These are phyloP conservation scores for Apiotrichum akiyoshidainum DNA, from an alignment of 1,284 basidiomycete species.

Conservation along the genomic window DNA sequence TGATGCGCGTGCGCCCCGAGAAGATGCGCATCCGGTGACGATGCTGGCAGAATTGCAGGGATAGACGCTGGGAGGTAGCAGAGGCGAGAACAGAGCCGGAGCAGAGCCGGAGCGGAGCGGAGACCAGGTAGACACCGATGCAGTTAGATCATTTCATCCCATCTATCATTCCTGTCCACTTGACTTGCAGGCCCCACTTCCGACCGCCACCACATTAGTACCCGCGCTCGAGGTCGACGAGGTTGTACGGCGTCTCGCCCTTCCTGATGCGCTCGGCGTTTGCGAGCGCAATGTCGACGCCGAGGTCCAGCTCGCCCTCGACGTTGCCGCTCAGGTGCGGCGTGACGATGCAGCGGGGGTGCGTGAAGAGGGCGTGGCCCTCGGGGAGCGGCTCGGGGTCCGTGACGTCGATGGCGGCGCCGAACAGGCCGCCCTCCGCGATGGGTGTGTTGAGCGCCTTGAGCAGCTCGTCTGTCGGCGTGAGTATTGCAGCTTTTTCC, in stretches of 20 bases:
- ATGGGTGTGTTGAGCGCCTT: conserved; percentile 24
- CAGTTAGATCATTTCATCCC: neutral
- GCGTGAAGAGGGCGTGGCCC: conserved; percentile 36
- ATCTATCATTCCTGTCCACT: neutral
- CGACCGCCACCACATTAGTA: too few species aligned
- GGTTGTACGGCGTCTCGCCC: conserved; percentile 31
- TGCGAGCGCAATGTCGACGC: conserved; percentile 41
- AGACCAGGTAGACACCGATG: too few species aligned
- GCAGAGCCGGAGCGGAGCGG: too few species aligned
- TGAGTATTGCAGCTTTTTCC: too few species aligned
- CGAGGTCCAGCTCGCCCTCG: conserved; percentile 39
- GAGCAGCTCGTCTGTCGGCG: conserved; percentile 35
- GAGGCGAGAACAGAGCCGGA: too few species aligned
- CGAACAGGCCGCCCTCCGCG: conserved; percentile 25
- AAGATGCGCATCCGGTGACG: conserved; percentile 27
- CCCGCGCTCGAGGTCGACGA: conserved; percentile 35
- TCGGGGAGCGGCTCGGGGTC: conserved; percentile 44
- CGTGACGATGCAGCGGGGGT: conserved; percentile 39
- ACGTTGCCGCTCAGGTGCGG: conserved; percentile 40
- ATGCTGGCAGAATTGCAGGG: too few species aligned
- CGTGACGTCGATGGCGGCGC: conserved; percentile 45
- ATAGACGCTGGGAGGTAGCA: too few species aligned
- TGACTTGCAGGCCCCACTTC: too few species aligned
- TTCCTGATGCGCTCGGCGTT: conserved; percentile 36
- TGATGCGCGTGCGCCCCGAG: conserved; percentile 30